phyloP scores from a whole-genome alignment of 2,329 filamentous ascomycete genomes.

The Penicillium oxalicum region DNA sequence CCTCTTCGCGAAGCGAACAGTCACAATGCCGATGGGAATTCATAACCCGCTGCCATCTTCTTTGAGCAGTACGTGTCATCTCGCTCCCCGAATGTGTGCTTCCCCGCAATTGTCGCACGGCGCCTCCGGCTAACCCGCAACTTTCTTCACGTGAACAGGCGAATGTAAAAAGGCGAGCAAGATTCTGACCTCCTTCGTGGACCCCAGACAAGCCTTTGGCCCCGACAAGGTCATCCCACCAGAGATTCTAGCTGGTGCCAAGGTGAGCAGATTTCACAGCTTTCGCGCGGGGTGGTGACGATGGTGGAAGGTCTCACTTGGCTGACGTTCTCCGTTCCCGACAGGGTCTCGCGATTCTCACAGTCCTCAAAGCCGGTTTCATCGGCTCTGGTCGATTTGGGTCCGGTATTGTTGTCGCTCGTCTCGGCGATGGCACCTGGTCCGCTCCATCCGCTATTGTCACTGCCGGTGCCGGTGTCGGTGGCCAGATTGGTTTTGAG shows the following conservation, averaged over 20 bases:
- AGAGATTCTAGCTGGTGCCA: constrained; percentile 79
- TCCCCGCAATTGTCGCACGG: constrained; percentile 29
- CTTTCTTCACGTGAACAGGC: constrained; percentile 50
- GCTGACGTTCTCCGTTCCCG: constrained; percentile 8
- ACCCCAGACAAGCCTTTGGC: constrained; percentile 86
- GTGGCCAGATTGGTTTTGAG: constrained; percentile 48
- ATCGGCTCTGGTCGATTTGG: constrained; percentile 47
- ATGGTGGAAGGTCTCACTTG: background rate
- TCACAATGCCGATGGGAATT: constrained; percentile 41
- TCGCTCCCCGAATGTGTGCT: constrained; percentile 11
- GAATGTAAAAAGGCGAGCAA: constrained; percentile 97
- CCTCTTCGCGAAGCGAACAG: constrained; percentile 3
- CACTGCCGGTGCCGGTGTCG: constrained; percentile 45
- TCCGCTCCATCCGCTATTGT: constrained; percentile 47
- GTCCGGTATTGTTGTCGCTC: constrained; percentile 46
- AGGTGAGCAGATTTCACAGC: constrained; percentile 51
- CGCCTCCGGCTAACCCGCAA: constrained; percentile 27
- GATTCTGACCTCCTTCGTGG: constrained; percentile 90
- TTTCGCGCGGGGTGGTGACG: constrained; percentile 3
- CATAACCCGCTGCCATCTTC: constrained; percentile 46
- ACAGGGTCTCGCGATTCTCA: constrained; percentile 46
- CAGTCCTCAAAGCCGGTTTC: constrained; percentile 47
- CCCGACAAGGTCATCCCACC: constrained; percentile 97
- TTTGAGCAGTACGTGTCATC: constrained; percentile 39
- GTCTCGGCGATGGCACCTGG: constrained; percentile 45